Base-by-base conservation (phyloP, 2,329 filamentous ascomycete genomes). In the Septoria linicola region DNA sequence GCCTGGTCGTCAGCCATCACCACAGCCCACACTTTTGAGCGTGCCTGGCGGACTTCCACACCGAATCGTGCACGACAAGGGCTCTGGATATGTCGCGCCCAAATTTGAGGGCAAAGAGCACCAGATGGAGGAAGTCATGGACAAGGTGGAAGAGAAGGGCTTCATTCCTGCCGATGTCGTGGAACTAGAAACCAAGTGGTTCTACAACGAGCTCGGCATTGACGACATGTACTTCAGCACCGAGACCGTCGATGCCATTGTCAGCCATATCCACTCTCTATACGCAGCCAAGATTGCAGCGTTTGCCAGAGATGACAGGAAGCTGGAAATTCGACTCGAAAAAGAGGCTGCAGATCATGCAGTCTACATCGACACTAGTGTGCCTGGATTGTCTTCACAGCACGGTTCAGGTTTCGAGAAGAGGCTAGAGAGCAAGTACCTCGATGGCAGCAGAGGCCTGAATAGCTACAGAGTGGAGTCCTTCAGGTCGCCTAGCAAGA, bases 151-250 rank as follows among this genome's bases (percentile, higher is more conserved):
- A 66, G 80, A 85, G 59, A 87, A 85, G 66, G 88, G 85, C 54
- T 96, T 95, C 81, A 88, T 99, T 55, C 93, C 93, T 1, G 79
- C 81, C 51, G 79, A 87, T 45, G 87, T 95, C 60, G 80, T 96
- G 57, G 87, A 95, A 57, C 80, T 84, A 20, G 91, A 99, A 73
- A 88, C 91, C 44, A 80, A 83, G 54, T 99, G 93, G 92, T 99
- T 99, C 78, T 99, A 99, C 77, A 88, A 93, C 69, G 87, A 95
- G 71, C 83, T 99, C 19, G 93, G 93, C 63, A 99, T 99, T 64
- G 93, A 99, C 67, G 93, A 96, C 78, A 92, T 95, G 73, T 97
- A 96, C 78, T 97, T 97, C 76, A 84, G 91, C 68, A 90, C 92
- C 60, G 91, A 96, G 76, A 82, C 80, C 3, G 87, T 87, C 14